These are phyloP conservation scores for Citrus sinensis DNA, from an alignment of 345 rosid genomes.

Conservation along the genomic window DNA sequence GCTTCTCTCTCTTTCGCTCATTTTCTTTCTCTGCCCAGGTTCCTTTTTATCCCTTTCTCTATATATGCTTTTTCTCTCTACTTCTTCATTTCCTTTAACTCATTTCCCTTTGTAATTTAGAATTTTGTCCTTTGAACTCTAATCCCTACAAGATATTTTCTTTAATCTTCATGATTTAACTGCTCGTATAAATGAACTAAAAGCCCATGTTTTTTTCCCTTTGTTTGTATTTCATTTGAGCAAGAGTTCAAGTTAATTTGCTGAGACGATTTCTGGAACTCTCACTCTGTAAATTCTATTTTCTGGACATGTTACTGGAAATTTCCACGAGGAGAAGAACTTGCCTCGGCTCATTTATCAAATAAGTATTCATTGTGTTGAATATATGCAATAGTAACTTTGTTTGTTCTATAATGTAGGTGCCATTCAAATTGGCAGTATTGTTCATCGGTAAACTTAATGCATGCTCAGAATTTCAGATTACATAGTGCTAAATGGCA, in stretches of 20 bases:
- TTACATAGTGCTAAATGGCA: slow-evolving; percentile 43
- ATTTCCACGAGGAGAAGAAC: background rate
- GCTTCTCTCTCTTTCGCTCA: slow-evolving; percentile 63
- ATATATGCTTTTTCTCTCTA: background rate
- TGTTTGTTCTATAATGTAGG: slow-evolving; percentile 30
- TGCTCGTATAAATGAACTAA: background rate
- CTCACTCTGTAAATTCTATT: background rate
- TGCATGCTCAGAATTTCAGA: slow-evolving; percentile 39
- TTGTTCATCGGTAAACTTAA: slow-evolving; percentile 30
- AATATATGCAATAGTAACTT: background rate
- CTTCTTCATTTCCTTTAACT: background rate
- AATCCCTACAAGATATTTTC: background rate
- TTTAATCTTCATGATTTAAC: background rate
- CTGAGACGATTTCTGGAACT: background rate
- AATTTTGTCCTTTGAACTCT: background rate
- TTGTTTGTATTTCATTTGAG: slow-evolving; percentile 7
- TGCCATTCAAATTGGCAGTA: slow-evolving; percentile 40
- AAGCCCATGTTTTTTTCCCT: background rate
- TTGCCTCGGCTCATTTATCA: background rate
- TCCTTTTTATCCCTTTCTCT: slow-evolving; percentile 18
- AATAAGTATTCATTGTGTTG: background rate
- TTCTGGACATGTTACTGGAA: background rate
- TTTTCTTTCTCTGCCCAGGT: slow-evolving; percentile 65
- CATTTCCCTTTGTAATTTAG: background rate
- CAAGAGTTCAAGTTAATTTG: background rate